Percentiles rank a stretch among this genome's conserved stretches.
Evolutionary conservation across 495 filamentous ascomycete genomes (phyloP).

Genomic region (Neurospora sp.): DNA sequence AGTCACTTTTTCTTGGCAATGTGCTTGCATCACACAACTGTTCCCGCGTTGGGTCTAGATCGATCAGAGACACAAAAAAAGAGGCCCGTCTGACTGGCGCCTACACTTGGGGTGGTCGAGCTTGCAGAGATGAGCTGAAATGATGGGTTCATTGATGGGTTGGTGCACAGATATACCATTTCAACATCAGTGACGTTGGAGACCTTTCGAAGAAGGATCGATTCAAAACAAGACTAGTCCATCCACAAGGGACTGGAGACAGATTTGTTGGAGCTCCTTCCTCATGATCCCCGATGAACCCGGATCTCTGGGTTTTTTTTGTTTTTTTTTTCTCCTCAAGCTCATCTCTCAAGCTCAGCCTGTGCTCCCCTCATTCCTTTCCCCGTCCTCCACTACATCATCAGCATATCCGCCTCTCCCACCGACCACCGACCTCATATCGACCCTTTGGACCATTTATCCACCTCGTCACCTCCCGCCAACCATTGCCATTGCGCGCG

Average conservation of each 20-base stretch:
- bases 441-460: neutral
- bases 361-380: neutral
- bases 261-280: neutral
- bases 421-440: neutral
- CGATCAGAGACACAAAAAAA: neutral
- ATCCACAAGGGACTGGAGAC: neutral
- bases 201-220: neutral
- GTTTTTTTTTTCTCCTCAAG: neutral
- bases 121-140: neutral
- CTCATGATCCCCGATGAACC: neutral
- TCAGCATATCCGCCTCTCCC: neutral
- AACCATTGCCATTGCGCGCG: neutral
- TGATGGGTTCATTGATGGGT: neutral
- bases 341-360: neutral
- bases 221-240: neutral
- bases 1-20: neutral
- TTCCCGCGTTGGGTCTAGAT: neutral
- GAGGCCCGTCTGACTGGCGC: neutral
- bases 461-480: neutral
- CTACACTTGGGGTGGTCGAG: neutral
- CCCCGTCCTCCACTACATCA: neutral
- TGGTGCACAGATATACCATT: neutral
- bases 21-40: neutral
- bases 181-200: neutral
- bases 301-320: neutral